Conservation (phyloP, 257 asterid species). For the Fraxinus anomala region DNA sequence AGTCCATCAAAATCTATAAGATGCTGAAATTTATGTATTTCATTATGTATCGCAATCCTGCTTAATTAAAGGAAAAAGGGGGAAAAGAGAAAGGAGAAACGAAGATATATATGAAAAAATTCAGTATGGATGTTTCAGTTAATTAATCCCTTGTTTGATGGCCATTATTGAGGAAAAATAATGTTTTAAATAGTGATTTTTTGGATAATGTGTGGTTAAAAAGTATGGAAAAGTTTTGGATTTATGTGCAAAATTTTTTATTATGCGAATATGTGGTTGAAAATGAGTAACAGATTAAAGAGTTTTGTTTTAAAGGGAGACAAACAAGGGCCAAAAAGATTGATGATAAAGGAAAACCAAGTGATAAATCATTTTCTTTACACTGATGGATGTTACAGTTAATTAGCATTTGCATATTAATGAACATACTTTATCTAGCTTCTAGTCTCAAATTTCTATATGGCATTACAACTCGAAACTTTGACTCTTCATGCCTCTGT, state of each 20-base stretch:
- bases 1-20: background rate
- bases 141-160: background rate
- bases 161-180: too few relatives aligned
- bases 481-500: slow-evolving; percentile 22
- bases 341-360: background rate
- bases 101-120: background rate
- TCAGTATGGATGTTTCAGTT: background rate
- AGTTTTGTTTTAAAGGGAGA: too few relatives aligned
- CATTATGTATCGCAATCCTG: background rate
- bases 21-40: background rate
- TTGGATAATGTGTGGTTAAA: too few relatives aligned
- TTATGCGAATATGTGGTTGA: too few relatives aligned
- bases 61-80: background rate
- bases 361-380: background rate
- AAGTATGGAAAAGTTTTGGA: too few relatives aligned
- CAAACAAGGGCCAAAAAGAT: background rate
- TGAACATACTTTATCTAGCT: background rate
- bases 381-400: background rate
- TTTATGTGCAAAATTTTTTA: too few relatives aligned
- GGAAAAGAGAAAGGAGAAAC: background rate
- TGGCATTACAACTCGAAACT: background rate
- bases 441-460: background rate
- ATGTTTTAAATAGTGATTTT: too few relatives aligned
- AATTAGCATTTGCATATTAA: background rate
- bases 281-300: too few relatives aligned